Percentiles rank a stretch among this genome's conserved stretches.
phyloP scores from a whole-genome alignment of 805 yeast genomes.

The Kluyveromyces nonfermentans region DNA sequence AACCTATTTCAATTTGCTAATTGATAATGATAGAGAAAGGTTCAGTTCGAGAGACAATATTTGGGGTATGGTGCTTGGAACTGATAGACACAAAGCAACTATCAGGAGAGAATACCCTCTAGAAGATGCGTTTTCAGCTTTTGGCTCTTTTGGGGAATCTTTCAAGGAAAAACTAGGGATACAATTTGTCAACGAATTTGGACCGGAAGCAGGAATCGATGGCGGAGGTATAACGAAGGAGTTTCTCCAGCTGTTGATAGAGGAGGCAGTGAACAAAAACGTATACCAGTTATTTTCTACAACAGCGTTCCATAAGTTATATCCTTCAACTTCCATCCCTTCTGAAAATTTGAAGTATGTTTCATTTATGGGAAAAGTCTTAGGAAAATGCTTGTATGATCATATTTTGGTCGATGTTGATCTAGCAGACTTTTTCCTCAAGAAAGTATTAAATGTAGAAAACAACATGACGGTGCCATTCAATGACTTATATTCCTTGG shows the following conservation, averaged over 20 bases:
- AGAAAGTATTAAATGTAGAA: constrained; percentile 46
- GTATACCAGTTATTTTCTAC: constrained; percentile 32
- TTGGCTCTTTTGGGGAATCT: constrained; percentile 41
- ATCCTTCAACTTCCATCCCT: constrained; percentile 38
- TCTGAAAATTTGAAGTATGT: constrained; percentile 28
- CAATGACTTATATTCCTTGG: constrained; percentile 70
- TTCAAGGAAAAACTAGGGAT: constrained; percentile 58
- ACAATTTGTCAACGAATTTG: constrained; percentile 61
- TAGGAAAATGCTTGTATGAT: constrained; percentile 87
- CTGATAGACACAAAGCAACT: constrained; percentile 32
- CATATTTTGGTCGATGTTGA: constrained; percentile 69
- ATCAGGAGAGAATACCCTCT: constrained; percentile 63
- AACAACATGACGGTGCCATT: constrained; percentile 37
- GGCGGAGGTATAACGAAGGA: constrained; percentile 97
- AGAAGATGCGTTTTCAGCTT: constrained; percentile 62
- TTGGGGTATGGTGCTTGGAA: constrained; percentile 8
- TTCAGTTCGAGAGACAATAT: constrained; percentile 12
- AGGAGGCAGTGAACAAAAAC: constrained; percentile 50
- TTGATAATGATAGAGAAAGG: constrained; percentile 41
- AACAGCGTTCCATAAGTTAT: constrained; percentile 49
- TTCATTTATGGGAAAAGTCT: constrained; percentile 66
- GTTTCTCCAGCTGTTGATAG: constrained; percentile 62
- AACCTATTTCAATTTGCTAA: constrained; percentile 54
- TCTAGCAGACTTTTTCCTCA: constrained; percentile 80
- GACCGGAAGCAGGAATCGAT: constrained; percentile 74